phyloP scores from a whole-genome alignment of 2,329 filamentous ascomycete genomes.

The Clonostachys sp. region DNA sequence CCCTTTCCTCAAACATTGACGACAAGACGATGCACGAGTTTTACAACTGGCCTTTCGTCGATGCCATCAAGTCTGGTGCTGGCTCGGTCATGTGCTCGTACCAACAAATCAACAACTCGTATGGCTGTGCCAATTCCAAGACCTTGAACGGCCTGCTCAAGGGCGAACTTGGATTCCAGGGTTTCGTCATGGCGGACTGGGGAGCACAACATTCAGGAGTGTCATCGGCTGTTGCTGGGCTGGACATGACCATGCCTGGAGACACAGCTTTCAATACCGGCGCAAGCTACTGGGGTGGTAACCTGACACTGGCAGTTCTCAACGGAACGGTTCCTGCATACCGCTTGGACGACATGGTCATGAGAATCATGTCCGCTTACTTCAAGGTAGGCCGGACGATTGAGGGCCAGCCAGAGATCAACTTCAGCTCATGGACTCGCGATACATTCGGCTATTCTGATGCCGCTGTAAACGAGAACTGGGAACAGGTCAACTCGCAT shows the following conservation, averaged over 20 bases:
- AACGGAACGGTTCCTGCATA: slow-evolving; percentile 88
- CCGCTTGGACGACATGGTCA: slow-evolving; percentile 87
- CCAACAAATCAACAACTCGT: slow-evolving; percentile 77
- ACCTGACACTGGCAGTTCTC: slow-evolving; percentile 80
- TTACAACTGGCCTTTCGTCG: slow-evolving; percentile 75
- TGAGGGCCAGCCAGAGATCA: slow-evolving; percentile 50
- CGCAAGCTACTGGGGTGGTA: slow-evolving; percentile 74
- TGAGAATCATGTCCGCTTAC: slow-evolving; percentile 71
- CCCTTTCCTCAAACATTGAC: slow-evolving; percentile 58
- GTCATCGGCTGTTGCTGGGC: slow-evolving; percentile 62
- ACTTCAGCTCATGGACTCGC: slow-evolving; percentile 84
- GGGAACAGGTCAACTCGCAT: slow-evolving; percentile 70
- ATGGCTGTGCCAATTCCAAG: slow-evolving; percentile 75
- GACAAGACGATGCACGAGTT: slow-evolving; percentile 73
- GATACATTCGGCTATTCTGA: slow-evolving; percentile 72
- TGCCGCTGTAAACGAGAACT: slow-evolving; percentile 53
- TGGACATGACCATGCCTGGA: slow-evolving; percentile 88
- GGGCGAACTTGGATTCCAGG: slow-evolving; percentile 75
- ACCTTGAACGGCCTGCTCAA: slow-evolving; percentile 73
- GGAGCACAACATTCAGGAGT: slow-evolving; percentile 68
- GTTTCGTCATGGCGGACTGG: slow-evolving; percentile 81
- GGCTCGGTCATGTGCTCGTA: slow-evolving; percentile 65
- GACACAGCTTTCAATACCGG: slow-evolving; percentile 75
- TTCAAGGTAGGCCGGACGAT: slow-evolving; percentile 61
- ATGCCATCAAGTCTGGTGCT: slow-evolving; percentile 65